phyloP scores from a whole-genome alignment of 495 filamentous ascomycete species.

The Penicillium mononematosum region DNA sequence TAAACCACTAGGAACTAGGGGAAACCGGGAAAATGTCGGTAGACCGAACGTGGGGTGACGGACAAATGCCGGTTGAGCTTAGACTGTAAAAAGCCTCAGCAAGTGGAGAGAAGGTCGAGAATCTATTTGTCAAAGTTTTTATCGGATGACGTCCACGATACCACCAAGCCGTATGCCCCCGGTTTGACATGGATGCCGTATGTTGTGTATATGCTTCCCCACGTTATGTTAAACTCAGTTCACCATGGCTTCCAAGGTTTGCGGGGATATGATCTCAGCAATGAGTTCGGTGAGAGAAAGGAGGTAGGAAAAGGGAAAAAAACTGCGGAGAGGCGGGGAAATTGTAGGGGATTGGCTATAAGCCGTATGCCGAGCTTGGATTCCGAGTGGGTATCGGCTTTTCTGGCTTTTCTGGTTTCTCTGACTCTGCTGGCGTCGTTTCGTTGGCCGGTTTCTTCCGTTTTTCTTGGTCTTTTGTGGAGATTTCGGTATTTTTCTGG shows the following conservation, averaged over 20 bases:
- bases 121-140: conserved; percentile 10
- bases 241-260: background rate
- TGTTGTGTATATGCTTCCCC: background rate
- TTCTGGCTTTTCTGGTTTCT: background rate
- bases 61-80: background rate
- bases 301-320: background rate
- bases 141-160: background rate
- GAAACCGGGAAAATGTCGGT: conserved; percentile 4
- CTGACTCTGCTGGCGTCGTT: background rate
- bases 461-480: background rate
- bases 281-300: conserved; percentile 7
- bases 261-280: conserved; percentile 6
- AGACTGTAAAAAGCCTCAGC: background rate
- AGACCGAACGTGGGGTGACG: conserved; percentile 7
- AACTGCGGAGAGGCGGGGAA: conserved; percentile 14
- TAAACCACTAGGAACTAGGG: background rate
- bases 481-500: background rate
- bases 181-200: background rate
- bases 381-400: background rate
- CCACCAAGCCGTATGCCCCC: background rate
- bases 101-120: background rate
- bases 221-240: background rate
- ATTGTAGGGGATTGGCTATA: background rate
- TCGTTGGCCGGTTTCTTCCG: conserved; percentile 2
- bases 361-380: background rate